These are phyloP conservation scores for Sechiopsis laciniata DNA, from an alignment of 306 rosid genomes.

Conservation along the genomic window DNA sequence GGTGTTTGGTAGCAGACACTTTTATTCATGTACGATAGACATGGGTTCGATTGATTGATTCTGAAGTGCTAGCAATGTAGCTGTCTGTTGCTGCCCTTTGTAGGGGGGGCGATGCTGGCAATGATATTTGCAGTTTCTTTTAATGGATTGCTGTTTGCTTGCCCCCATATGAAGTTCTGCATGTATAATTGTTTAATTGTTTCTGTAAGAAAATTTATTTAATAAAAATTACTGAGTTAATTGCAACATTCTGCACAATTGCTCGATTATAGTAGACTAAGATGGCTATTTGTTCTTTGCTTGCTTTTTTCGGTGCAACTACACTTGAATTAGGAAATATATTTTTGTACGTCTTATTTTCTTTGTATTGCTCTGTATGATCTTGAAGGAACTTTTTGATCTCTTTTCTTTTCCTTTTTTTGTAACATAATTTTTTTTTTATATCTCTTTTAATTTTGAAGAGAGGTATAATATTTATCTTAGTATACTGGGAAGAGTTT, in stretches of 20 bases:
- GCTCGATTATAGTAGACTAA: background rate
- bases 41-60: slow-evolving; percentile 39
- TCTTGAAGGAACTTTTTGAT: too few species aligned
- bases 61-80: slow-evolving; percentile 14
- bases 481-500: too few species aligned
- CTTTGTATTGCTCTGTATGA: too few species aligned
- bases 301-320: background rate
- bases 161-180: background rate
- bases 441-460: too few species aligned
- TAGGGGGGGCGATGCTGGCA: slow-evolving; percentile 35
- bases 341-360: background rate
- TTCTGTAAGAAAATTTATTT: background rate
- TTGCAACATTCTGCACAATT: background rate
- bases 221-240: too few species aligned
- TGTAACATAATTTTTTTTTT: too few species aligned
- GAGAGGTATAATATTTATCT: too few species aligned
- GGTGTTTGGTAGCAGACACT: slow-evolving; percentile 43
- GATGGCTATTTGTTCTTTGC: background rate
- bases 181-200: background rate
- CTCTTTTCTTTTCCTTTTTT: too few species aligned
- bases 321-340: background rate
- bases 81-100: slow-evolving; percentile 46
- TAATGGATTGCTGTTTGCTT: slow-evolving; percentile 36
- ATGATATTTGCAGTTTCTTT: slow-evolving; percentile 33
- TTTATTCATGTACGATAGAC: slow-evolving; percentile 32